Evolutionary conservation across 768 basidiomycete genomes (phyloP).

Genomic region (Tricholomella constricta): DNA sequence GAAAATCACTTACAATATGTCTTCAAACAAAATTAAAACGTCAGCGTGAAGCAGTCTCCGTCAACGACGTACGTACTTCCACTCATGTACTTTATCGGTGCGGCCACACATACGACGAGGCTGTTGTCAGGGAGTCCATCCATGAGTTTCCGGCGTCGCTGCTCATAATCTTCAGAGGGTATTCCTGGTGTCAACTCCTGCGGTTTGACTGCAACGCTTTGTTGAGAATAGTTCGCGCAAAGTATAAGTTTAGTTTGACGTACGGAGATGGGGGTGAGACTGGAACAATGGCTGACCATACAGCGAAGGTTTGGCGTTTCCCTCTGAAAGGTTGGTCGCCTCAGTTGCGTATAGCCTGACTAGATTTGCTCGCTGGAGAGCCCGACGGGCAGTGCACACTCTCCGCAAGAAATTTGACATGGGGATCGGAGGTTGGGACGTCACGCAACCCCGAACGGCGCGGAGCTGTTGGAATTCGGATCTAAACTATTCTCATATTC

Average conservation of each 20-base stretch:
- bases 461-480: too few species aligned
- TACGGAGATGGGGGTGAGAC: constrained; percentile 84
- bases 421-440: background rate
- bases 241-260: constrained; percentile 20
- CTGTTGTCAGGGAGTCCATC: constrained; percentile 70
- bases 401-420: constrained; percentile 19
- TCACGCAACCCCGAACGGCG: too few species aligned
- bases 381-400: constrained; percentile 14
- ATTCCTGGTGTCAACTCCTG: constrained; percentile 87
- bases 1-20: constrained; percentile 70
- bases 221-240: background rate
- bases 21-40: constrained; percentile 29
- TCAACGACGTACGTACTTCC: constrained; percentile 54
- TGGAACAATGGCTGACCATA: constrained; percentile 78
- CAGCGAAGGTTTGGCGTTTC: constrained; percentile 67
- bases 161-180: constrained; percentile 73
- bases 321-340: constrained; percentile 10
- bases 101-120: constrained; percentile 75
- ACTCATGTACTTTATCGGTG: constrained; percentile 84
- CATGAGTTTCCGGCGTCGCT: constrained; percentile 69
- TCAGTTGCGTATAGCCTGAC: constrained; percentile 23
- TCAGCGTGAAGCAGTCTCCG: constrained; percentile 9
- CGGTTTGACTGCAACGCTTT: constrained; percentile 43
- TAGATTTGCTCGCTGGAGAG: constrained; percentile 6
- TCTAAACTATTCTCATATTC: too few species aligned